Percentiles rank a stretch among this genome's conserved stretches.
phyloP scores from a whole-genome alignment of 306 rosid species.

The Ochetophila trinervis region DNA sequence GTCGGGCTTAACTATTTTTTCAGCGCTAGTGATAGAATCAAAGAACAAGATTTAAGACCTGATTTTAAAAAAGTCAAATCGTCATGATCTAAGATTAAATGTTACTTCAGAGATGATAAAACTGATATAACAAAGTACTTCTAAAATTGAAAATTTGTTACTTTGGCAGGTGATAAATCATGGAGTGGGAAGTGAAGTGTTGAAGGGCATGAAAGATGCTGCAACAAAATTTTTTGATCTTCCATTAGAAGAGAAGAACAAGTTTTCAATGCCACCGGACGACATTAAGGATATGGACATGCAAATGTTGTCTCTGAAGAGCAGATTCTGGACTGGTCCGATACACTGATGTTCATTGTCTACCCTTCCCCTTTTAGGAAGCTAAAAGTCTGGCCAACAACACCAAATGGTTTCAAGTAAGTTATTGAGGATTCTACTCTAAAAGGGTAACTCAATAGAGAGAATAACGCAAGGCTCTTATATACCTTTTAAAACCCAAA shows the following conservation, averaged over 20 bases:
- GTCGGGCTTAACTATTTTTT: too few relatives aligned
- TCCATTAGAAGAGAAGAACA: constrained; percentile 46
- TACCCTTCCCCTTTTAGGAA: constrained; percentile 22
- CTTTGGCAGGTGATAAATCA: constrained; percentile 39
- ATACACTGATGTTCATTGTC: constrained; percentile 19
- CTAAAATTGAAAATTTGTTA: neutral
- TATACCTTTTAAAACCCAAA: too few relatives aligned
- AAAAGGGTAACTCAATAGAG: too few relatives aligned
- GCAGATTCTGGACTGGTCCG: constrained; percentile 39
- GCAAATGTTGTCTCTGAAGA: constrained; percentile 32
- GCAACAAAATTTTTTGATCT: constrained; percentile 36
- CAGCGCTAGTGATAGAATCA: too few relatives aligned
- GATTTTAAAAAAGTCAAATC: too few relatives aligned
- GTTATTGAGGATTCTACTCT: too few relatives aligned
- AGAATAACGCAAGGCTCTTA: too few relatives aligned
- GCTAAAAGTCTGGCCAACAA: constrained; percentile 35
- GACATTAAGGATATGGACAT: constrained; percentile 39
- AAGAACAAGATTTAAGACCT: too few relatives aligned
- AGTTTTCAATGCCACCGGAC: constrained; percentile 21
- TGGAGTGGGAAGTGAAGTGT: constrained; percentile 27
- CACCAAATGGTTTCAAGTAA: constrained; percentile 32
- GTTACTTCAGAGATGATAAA: neutral
- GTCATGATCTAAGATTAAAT: too few relatives aligned
- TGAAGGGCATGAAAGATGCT: constrained; percentile 32
- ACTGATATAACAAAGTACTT: neutral